Percentiles rank a stretch among this genome's conserved stretches.
phyloP scores from a whole-genome alignment of 1,284 basidiomycete genomes.

The Heliocybe sulcata region DNA sequence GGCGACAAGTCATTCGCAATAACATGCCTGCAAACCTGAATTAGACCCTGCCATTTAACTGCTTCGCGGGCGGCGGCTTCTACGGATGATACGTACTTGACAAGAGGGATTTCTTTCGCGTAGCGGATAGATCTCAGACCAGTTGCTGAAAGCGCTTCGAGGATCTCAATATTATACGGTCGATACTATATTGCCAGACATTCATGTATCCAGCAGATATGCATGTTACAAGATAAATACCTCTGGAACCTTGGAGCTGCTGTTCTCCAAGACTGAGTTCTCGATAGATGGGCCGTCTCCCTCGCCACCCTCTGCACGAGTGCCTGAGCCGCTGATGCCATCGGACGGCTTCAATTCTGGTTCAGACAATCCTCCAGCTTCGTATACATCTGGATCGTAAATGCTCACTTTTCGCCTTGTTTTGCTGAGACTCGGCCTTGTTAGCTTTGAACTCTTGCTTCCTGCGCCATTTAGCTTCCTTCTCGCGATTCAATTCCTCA shows the following conservation, averaged over 20 bases:
- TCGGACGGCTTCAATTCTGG: background rate
- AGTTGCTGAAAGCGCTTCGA: conserved; percentile 96
- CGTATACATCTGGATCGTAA: background rate
- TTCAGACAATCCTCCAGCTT: background rate
- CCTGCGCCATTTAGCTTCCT: conserved; percentile 54
- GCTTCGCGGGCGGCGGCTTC: background rate
- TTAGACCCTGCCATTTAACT: background rate
- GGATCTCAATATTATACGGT: conserved; percentile 68
- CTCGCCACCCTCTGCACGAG: background rate
- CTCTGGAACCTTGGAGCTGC: background rate
- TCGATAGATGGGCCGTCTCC: background rate
- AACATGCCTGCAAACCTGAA: conserved; percentile 53
- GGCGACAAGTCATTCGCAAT: conserved; percentile 92
- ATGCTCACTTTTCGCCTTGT: conserved; percentile 18
- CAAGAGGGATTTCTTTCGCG: conserved; percentile 92
- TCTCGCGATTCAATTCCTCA: conserved; percentile 62
- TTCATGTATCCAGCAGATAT: no score
- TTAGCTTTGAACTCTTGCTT: conserved; percentile 29
- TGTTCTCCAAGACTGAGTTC: background rate
- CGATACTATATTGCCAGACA: conserved; percentile 28
- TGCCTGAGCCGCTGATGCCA: background rate
- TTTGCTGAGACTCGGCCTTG: conserved; percentile 21
- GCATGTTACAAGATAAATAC: background rate
- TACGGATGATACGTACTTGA: conserved; percentile 50
- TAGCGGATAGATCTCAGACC: conserved; percentile 95